These are phyloP conservation scores for Wallacemonas rigidus DNA, from an alignment of 208 protist species.

Conservation along the genomic window DNA sequence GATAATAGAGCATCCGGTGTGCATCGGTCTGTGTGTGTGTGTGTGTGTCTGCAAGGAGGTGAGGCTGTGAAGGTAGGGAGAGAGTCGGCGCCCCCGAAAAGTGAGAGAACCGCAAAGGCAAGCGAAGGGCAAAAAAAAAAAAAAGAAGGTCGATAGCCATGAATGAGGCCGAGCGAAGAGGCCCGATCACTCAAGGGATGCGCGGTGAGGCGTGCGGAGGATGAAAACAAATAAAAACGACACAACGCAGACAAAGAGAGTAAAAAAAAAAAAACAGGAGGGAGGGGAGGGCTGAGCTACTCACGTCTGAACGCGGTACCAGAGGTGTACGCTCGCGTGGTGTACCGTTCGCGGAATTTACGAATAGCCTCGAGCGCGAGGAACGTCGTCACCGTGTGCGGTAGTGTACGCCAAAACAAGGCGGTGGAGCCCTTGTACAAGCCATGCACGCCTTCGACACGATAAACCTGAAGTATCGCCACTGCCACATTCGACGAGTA, in stretches of 20 bases:
- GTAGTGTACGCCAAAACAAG: conserved; percentile 54
- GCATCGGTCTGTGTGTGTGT: too few relatives aligned
- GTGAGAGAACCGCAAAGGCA: too few relatives aligned
- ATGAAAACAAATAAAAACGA: not conserved
- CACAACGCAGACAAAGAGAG: not conserved
- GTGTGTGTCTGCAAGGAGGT: too few relatives aligned
- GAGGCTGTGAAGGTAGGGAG: too few relatives aligned
- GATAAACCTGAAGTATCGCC: conserved; percentile 43
- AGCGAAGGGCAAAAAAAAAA: not conserved
- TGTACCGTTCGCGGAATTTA: conserved; percentile 48
- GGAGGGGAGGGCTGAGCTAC: not conserved
- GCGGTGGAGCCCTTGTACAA: conserved; percentile 72
- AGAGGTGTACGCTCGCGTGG: conserved; percentile 49
- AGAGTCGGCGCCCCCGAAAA: too few relatives aligned
- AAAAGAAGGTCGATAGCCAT: not conserved
- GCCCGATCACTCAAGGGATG: too few relatives aligned
- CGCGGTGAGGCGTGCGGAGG: not conserved
- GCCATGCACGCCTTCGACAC: conserved; percentile 62
- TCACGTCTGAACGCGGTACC: conserved; percentile 32
- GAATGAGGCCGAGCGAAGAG: too few relatives aligned
- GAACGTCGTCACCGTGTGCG: conserved; percentile 70
- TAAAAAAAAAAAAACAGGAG: conserved; percentile 2
- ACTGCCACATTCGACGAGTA: conserved; percentile 40
- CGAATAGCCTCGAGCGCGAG: conserved; percentile 58
- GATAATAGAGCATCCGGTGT: too few relatives aligned